phyloP scores from a whole-genome alignment of 1,284 basidiomycete species.

The Mycena citricolor region DNA sequence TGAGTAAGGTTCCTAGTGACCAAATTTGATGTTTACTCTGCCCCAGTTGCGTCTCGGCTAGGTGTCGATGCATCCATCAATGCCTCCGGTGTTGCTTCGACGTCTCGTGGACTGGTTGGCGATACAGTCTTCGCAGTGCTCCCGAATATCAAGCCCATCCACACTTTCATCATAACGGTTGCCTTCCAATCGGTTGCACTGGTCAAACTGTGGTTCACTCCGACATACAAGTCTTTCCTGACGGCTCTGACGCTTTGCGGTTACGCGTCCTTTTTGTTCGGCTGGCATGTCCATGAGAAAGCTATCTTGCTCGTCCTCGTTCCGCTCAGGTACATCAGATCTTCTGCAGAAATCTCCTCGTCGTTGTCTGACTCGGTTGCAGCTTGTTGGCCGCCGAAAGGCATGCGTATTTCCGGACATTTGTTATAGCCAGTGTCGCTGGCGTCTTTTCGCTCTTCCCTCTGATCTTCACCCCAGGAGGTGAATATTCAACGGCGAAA shows the following conservation, averaged over 20 bases:
- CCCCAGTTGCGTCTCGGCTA: constrained; percentile 50
- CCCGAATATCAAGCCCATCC: constrained; percentile 80
- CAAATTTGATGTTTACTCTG: constrained; percentile 10
- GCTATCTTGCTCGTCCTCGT: constrained; percentile 87
- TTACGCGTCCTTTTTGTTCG: constrained; percentile 90
- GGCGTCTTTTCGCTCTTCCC: constrained; percentile 90
- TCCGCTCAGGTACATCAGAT: constrained; percentile 70
- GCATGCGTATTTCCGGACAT: constrained; percentile 84
- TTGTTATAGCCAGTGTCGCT: constrained; percentile 76
- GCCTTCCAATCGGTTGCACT: constrained; percentile 74
- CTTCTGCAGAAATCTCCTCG: not conserved
- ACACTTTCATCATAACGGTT: constrained; percentile 83
- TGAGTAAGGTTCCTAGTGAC: constrained; percentile 36
- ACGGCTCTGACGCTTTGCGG: constrained; percentile 85
- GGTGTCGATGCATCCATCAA: constrained; percentile 55
- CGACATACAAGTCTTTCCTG: constrained; percentile 86
- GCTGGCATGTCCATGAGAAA: constrained; percentile 98
- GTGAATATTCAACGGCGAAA: constrained; percentile 40
- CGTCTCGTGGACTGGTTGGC: constrained; percentile 89
- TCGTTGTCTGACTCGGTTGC: constrained; percentile 10
- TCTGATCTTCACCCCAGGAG: constrained; percentile 80
- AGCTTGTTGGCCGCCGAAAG: constrained; percentile 84
- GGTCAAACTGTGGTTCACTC: constrained; percentile 79
- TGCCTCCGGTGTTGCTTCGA: constrained; percentile 69
- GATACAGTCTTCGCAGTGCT: constrained; percentile 89